Percentiles rank a stretch among this genome's conserved stretches.
Conservation (phyloP, 2,329 filamentous ascomycete species). For the Ceratocystis albifundus region DNA sequence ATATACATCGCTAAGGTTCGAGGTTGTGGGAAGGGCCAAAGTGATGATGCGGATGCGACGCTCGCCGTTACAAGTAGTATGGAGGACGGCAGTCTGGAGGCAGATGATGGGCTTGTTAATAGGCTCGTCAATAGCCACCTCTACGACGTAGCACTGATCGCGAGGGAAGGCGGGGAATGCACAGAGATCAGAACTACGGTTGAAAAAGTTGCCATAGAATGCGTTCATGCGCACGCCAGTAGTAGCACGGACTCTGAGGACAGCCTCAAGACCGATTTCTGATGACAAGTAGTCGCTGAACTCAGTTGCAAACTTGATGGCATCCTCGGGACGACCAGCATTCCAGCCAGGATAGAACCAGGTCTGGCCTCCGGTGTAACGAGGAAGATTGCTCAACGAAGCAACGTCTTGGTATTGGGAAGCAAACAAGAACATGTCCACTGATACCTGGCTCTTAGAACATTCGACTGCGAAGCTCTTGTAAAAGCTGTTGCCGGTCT, state of each 20-base stretch:
- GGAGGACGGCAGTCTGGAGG: slow-evolving; percentile 85
- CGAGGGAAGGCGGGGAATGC: slow-evolving; percentile 96
- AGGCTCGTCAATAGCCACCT: slow-evolving; percentile 94
- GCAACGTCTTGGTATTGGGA: slow-evolving; percentile 96
- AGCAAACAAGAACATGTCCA: slow-evolving; percentile 96
- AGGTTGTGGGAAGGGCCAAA: slow-evolving; percentile 81
- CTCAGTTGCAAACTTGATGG: slow-evolving; percentile 93
- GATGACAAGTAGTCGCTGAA: slow-evolving; percentile 95
- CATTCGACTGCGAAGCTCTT: slow-evolving; percentile 98
- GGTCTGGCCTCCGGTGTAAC: slow-evolving; percentile 94
- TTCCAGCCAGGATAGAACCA: slow-evolving; percentile 99
- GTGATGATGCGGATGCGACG: slow-evolving; percentile 90
- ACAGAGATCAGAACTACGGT: slow-evolving; percentile 90
- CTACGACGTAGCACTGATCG: slow-evolving; percentile 94
- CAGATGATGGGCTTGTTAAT: slow-evolving; percentile 85
- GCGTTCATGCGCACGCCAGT: slow-evolving; percentile 93
- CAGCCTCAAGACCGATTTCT: slow-evolving; percentile 91
- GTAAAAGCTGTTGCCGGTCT: slow-evolving; percentile 93
- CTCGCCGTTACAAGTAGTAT: slow-evolving; percentile 97
- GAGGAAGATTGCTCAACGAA: slow-evolving; percentile 83
- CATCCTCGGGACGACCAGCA: slow-evolving; percentile 82
- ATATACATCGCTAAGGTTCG: slow-evolving; percentile 80
- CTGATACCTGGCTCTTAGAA: slow-evolving; percentile 95
- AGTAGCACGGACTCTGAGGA: slow-evolving; percentile 86
- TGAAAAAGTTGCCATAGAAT: slow-evolving; percentile 99